phyloP scores from a whole-genome alignment of 2,329 filamentous ascomycete species.

The Sordariomycetes sp. region DNA sequence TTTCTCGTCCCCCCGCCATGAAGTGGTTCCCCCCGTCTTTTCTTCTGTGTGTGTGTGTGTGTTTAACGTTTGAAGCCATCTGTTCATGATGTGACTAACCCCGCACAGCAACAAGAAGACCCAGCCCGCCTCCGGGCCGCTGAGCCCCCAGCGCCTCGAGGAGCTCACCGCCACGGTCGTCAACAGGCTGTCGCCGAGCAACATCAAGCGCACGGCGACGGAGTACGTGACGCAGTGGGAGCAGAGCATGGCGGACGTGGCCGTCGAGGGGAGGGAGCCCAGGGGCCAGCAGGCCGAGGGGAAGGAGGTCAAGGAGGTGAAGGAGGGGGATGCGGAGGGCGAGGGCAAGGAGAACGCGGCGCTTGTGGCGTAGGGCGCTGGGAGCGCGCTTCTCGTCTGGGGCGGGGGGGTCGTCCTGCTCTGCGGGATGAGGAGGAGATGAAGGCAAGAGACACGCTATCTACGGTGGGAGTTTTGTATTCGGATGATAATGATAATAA shows the following conservation, averaged over 20 bases:
- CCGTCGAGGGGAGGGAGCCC: background rate
- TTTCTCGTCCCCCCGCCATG: background rate
- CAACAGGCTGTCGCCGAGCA: slow-evolving; percentile 61
- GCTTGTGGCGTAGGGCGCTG: background rate
- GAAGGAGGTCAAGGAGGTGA: too few relatives aligned
- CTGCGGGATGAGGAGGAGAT: background rate
- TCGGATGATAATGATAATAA: slow-evolving; percentile 3
- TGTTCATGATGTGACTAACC: slow-evolving; percentile 9
- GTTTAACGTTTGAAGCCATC: slow-evolving; percentile 5
- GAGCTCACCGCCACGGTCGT: slow-evolving; percentile 59
- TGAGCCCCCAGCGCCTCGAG: slow-evolving; percentile 34
- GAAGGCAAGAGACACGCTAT: background rate
- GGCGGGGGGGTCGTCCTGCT: background rate
- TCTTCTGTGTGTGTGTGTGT: background rate
- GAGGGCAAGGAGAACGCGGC: slow-evolving; percentile 4
- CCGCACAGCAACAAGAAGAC: slow-evolving; percentile 18
- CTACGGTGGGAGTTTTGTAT: background rate
- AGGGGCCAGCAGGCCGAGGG: background rate
- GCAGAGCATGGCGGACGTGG: slow-evolving; percentile 55
- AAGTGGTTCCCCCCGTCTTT: background rate
- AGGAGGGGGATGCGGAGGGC: background rate
- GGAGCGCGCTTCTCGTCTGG: background rate
- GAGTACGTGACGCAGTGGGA: slow-evolving; percentile 90
- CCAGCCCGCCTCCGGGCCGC: slow-evolving; percentile 10
- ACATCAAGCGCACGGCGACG: slow-evolving; percentile 72